Base-by-base conservation (phyloP, 352 stramenopile genomes). In the Pythium sp. region DNA sequence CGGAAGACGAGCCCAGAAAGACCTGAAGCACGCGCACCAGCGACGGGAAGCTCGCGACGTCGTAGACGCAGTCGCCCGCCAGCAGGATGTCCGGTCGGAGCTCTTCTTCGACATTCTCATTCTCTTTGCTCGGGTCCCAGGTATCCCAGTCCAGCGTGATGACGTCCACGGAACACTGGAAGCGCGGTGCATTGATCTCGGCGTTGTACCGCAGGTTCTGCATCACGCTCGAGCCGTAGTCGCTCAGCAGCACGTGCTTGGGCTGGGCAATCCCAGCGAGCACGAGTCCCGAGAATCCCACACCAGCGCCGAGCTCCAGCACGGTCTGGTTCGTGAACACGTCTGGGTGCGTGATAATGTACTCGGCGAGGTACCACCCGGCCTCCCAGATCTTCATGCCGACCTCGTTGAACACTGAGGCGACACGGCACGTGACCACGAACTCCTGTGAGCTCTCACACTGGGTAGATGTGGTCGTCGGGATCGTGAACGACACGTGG, bases 311-410 rank as follows among this genome's bases (percentile, higher is more conserved):
- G 12, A 95, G 72, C 55, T 95, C 87, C 11, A 95, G 67, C 34
- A 95, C 81, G 9, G 65, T 87, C 38, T 78, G 71, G 36, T 68
- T 70, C 1, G 61, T 62, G 59, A 95, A 93, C 14, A 84, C 68
- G 12, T 79, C 70, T 1, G 73, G 36, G 57, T 93, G 74, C 0
- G 83, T 74, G 64, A 93, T 71, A 7, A 84, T 67, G 54, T 87
- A 95, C 70, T 95, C 87, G 20, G 87, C 82, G 20, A 95, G 78
- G 15, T 92, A 80, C 77, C 79, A 93, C 0, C 81, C 84, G 6
- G 87, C 87, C 69, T 95, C 82, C 87, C 87, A 95, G 43, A 95
- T 79, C 68, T 91, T 93, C 24, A 95, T 77, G 5, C 87, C 87
- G 15, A 95, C 87, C 6, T 95, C 87, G 58, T 95, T 95, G 55